These are phyloP conservation scores for Nicotiana tomentosiformis DNA, from an alignment of 257 asterid species.

Conservation along the genomic window DNA sequence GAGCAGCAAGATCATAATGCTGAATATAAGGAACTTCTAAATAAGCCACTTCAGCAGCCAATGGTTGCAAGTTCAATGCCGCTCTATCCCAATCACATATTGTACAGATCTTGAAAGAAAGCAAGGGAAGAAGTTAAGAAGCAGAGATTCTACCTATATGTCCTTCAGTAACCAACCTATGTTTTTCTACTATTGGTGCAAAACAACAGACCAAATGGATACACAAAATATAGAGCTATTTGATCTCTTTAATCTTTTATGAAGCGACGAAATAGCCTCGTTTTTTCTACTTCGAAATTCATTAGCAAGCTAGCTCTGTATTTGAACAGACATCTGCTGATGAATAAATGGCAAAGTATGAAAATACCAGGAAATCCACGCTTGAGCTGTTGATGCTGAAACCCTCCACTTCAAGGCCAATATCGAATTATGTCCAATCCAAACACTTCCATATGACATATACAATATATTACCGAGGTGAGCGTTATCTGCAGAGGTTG, in stretches of 20 bases:
- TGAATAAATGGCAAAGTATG: neutral
- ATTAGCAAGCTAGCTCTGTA: neutral
- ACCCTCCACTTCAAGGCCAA: neutral
- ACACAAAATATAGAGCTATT: constrained; percentile 6
- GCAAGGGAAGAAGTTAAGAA: constrained; percentile 1
- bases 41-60: neutral
- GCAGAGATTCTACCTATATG: constrained; percentile 3
- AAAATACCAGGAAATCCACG: constrained; percentile 23
- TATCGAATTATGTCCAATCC: neutral
- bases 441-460: constrained; percentile 4
- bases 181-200: neutral
- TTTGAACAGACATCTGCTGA: neutral
- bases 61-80: neutral
- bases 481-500: constrained; percentile 13
- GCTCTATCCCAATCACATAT: neutral
- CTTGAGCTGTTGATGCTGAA: constrained; percentile 5
- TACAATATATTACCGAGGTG: constrained; percentile 6
- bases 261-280: constrained; percentile 15
- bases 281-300: constrained; percentile 1
- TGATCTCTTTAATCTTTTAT: constrained; percentile 8
- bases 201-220: neutral
- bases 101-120: constrained; percentile 5
- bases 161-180: constrained; percentile 1
- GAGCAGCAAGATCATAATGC: constrained; percentile 3
- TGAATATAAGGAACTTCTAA: neutral